Base-by-base conservation (phyloP, 2,329 filamentous ascomycete species). In the Kalmusia sp. region DNA sequence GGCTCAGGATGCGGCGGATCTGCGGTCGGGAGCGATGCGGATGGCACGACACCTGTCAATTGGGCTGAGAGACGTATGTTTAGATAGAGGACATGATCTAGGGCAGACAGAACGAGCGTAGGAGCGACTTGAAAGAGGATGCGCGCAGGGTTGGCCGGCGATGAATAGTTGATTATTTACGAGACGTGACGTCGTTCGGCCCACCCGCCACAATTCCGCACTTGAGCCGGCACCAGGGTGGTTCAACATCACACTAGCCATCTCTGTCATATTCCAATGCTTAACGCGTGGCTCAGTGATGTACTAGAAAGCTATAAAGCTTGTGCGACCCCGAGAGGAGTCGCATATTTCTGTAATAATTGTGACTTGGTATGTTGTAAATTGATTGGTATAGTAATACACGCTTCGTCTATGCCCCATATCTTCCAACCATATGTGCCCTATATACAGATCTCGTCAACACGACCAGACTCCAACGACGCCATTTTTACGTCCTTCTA, bases 401-500 rank as follows among this genome's bases (percentile, higher is more conserved):
- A 46, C 21, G 28, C 28, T 34, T 21, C 21, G n/a, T 34, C 30
- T 33, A 11, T 25, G 14, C 28, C 14, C 19, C 41, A 22, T 31
- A 19, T 39, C 15, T 43, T 9, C 27, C n/a, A 22, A 33, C 14
- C 25, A 30, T 57, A 50, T 57, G 31, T 55, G 41, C 44, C 30
- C 48, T 55, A 51, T 55, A 49, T 55, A 58, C 53, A 58, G 17
- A n/a, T 21, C 15, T 4, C 15, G 14, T 58, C 61, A 75, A 51
- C 73, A 76, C 7, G 73, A 74, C 95, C 95, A 99, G 45, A 96
- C 89, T 33, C 93, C 95, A 25, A 99, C 87, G 49, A 90, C 84
- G 50, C 95, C 95, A 70, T 97, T 91, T 65, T 84, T 87, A 60
- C 95, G 85, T 31, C 95, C 95, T 75, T 98, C 95, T 2, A 96